Evolutionary conservation across 2,329 filamentous ascomycete species (phyloP), one percentile per base, ranked within the genome.

Genomic region (Tolypocladium endophyticum): DNA sequence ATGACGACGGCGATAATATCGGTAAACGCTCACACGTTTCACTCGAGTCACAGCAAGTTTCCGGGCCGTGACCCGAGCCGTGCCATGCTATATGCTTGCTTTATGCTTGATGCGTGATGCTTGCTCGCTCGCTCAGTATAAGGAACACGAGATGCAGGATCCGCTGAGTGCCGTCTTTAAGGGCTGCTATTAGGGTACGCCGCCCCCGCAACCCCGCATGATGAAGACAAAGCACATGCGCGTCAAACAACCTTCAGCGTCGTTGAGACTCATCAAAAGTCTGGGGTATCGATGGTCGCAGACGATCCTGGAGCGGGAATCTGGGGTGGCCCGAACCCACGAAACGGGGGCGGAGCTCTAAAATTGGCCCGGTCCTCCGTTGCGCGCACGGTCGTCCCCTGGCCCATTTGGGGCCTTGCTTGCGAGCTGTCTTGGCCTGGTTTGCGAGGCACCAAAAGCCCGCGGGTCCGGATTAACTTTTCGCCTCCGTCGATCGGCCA

Each of bases 321-420:
- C 28, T 52, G 47, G 47, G 47, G 50, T 33, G 28, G 28, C 9
- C 28, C 50, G 28, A 33, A 11, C 18, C 28, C 20, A n/a, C 28
- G 50, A 35, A 35, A 14, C 50, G 30, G 50, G 64, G 58, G 55
- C 68, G 66, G 67, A 66, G 57, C 45, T 33, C 9, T 39, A 62
- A 58, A 67, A 67, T 71, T 68, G 65, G 61, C 52, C 70, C 70
- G 70, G 59, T 58, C 56, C 63, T 72, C 70, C 70, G 70, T 59
- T 60, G 55, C 61, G 58, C 61, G 58, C 47, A 52, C 47, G 28
- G 47, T 20, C 45, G 3, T 4, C 41, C 39, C 41, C 41, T 45
- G 41, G 41, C 41, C n/a, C 1, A 25, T 14, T 47, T 47, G 6
- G n/a, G 43, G 43, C 9, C 43, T 25, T 47, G 43, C 39, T 43